Evolutionary conservation across 805 yeast genomes (phyloP), one percentile per base, ranked within the genome.

Genomic region (Saturnispora gosingensis): DNA sequence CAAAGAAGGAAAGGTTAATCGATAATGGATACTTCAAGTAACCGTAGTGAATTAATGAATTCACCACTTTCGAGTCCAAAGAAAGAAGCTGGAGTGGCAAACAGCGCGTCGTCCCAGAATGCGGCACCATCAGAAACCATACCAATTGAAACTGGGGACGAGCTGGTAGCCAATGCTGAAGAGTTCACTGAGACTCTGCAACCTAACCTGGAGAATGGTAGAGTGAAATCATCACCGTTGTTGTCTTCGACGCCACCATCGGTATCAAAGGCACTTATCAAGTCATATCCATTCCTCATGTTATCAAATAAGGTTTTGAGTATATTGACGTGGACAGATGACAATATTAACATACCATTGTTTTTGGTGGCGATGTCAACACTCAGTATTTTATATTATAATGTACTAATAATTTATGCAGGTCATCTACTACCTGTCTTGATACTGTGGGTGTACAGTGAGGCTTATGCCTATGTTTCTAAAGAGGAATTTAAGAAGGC

Each of bases 171-270:
- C 28, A 22, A 15, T 24, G 22, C 28, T 7, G 24, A 38, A 10
- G 42, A 38, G 6, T 35, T 30, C 13, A n/a, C 6, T 22, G 49
- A 30, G 10, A 28, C n/a, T 16, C 27, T 32, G 35, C 16, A 20
- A 11, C 25, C 38, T 18, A 46, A 24, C 43, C 15, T 22, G 47
- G 38, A 49, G 32, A 35, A 57, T 46, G 27, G 38, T 7, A 36
- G 25, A 55, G 73, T 80, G 48, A 71, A 77, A 54, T 77, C 93
- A 1, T 85, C 96, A 3, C 96, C 97, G 1, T 74, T 93, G 57
- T 75, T 88, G 38, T 80, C 88, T 1, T 81, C 88, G 1, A 93
- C 99, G 0, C 98, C 98, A 2, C 93, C 97, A 2, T 80, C 89
- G 0, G 88, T 91, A 13, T 83, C 96, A 30, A 85, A 87, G 59